These are phyloP conservation scores for Tanacetum coccineum DNA, from an alignment of 129 eudicot species.

Conservation along the genomic window DNA sequence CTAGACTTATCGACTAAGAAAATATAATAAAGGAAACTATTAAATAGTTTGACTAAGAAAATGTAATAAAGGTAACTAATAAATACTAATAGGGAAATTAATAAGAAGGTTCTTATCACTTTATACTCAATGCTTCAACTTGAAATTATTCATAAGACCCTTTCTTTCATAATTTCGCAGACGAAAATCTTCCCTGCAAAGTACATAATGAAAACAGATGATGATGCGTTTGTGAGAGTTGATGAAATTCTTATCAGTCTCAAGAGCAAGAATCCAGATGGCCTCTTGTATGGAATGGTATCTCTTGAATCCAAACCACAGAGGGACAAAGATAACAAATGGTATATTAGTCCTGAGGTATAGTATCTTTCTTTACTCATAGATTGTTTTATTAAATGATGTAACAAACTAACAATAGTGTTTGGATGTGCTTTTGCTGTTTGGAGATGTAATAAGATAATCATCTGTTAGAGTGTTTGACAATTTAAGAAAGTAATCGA, in stretches of 20 bases:
- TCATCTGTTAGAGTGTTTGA: too few species aligned
- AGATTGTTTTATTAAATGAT: too few species aligned
- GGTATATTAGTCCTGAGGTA: slow-evolving; percentile 90
- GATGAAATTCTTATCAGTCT: slow-evolving; percentile 86
- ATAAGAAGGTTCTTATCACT: too few species aligned
- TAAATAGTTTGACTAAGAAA: too few species aligned
- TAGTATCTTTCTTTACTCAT: not conserved
- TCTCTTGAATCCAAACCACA: slow-evolving; percentile 79
- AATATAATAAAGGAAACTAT: too few species aligned
- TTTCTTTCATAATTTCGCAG: slow-evolving; percentile 34
- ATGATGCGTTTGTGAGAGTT: slow-evolving; percentile 90
- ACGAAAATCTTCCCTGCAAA: slow-evolving; percentile 75
- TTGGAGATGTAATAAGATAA: too few species aligned
- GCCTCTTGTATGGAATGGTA: slow-evolving; percentile 74
- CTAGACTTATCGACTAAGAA: too few species aligned
- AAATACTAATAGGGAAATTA: too few species aligned
- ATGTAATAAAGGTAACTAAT: too few species aligned
- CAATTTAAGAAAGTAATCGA: too few species aligned
- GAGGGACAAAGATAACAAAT: slow-evolving; percentile 77
- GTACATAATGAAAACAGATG: slow-evolving; percentile 92
- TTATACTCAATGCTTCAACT: not conserved
- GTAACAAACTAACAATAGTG: too few species aligned
- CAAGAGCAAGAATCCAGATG: slow-evolving; percentile 51
- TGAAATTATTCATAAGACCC: not conserved
- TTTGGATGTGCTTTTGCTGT: too few species aligned